A percentile compares a stretch with the other conserved stretches of the same genome.
phyloP scores from a whole-genome alignment of 805 yeast species.

The Suhomyces sp. region DNA sequence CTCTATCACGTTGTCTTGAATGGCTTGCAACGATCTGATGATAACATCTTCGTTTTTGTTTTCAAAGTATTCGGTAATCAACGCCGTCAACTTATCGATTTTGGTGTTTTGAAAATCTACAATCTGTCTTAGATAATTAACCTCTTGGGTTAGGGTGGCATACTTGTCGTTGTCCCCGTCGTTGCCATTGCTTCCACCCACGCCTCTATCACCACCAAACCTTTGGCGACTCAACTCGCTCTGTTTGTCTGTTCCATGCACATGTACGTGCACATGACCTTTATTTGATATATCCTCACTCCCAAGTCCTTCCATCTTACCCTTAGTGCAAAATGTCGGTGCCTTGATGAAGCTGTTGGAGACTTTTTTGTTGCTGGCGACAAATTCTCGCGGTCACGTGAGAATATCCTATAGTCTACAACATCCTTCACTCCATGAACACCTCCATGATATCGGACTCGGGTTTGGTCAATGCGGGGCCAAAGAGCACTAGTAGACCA shows the following conservation, averaged over 20 bases:
- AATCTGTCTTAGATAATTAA: constrained; percentile 33
- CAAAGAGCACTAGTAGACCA: constrained; percentile 63
- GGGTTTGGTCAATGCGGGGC: constrained; percentile 19
- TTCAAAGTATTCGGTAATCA: constrained; percentile 31
- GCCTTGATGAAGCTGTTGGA: constrained; percentile 1
- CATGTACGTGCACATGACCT: neutral
- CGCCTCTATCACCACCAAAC: neutral
- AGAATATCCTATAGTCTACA: neutral
- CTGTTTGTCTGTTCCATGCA: neutral
- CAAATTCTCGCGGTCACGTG: neutral
- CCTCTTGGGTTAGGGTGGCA: constrained; percentile 26
- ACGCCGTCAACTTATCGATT: constrained; percentile 35
- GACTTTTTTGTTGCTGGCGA: constrained; percentile 6
- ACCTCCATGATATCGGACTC: neutral
- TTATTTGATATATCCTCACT: constrained; percentile 1
- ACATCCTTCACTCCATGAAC: neutral
- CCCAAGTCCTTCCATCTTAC: constrained; percentile 3
- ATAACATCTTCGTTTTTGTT: constrained; percentile 30
- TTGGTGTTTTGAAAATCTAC: constrained; percentile 37
- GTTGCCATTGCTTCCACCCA: neutral
- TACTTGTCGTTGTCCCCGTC: constrained; percentile 11
- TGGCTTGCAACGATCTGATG: constrained; percentile 26
- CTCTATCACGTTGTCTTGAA: constrained; percentile 20
- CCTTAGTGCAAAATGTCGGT: constrained; percentile 10
- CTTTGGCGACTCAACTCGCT: neutral